Conservation (phyloP, 768 basidiomycete species). For the Hemileccinum rubropunctum region DNA sequence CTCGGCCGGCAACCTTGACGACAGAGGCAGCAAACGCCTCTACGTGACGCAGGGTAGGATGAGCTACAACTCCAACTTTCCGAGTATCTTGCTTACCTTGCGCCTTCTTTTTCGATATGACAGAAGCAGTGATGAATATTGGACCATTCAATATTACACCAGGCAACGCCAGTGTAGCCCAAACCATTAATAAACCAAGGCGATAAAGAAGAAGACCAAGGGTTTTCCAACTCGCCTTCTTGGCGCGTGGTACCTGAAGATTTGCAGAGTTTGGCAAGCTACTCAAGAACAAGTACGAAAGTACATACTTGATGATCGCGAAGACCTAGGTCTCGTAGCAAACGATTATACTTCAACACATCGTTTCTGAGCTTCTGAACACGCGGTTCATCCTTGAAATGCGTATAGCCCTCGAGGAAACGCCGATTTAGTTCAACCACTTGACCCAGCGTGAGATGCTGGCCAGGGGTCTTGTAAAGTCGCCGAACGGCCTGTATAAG, state of each 20-base stretch:
- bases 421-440: conserved; percentile 93
- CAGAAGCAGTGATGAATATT: conserved; percentile 86
- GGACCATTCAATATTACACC: conserved; percentile 91
- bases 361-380: conserved; percentile 76
- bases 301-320: conserved; percentile 83
- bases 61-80: background rate
- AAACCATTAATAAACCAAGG: conserved; percentile 68
- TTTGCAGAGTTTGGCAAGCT: background rate
- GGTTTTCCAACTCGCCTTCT: conserved; percentile 84
- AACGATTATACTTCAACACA: conserved; percentile 87
- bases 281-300: background rate
- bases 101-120: conserved; percentile 86
- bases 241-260: conserved; percentile 77
- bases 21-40: conserved; percentile 94
- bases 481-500: conserved; percentile 94
- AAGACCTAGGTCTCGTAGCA: conserved; percentile 84
- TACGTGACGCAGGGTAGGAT: conserved; percentile 28
- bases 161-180: conserved; percentile 84
- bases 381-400: conserved; percentile 90
- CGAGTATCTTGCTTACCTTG: conserved; percentile 52
- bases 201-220: conserved; percentile 83
- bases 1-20: conserved; percentile 93
- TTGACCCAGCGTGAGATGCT: conserved; percentile 91
- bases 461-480: conserved; percentile 91
- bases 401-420: conserved; percentile 87